Evolutionary conservation across 495 filamentous ascomycete genomes (phyloP).

Genomic region (Staphylotrichum longicolle): DNA sequence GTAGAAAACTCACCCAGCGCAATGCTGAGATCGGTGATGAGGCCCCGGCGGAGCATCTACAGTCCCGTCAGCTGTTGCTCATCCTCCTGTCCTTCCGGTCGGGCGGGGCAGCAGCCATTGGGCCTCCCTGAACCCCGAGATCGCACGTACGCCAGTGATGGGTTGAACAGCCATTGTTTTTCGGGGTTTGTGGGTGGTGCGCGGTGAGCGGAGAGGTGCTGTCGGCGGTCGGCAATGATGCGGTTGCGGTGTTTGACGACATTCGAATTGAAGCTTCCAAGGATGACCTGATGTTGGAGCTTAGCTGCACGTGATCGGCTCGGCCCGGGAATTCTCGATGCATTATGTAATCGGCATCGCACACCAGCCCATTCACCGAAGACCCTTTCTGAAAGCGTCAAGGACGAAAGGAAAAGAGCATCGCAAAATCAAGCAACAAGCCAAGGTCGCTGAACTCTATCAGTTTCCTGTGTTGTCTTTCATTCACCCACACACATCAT

Average conservation of each 20-base stretch:
- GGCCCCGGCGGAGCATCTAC: conserved; percentile 52
- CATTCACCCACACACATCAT: no score
- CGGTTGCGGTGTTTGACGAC: conserved; percentile 34
- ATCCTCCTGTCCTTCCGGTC: background rate
- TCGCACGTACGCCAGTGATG: conserved; percentile 43
- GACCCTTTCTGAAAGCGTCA: no score
- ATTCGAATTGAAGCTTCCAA: conserved; percentile 27
- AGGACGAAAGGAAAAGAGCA: no score
- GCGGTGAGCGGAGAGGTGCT: conserved; percentile 25
- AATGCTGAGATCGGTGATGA: conserved; percentile 47
- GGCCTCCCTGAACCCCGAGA: background rate
- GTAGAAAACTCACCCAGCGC: conserved; percentile 40
- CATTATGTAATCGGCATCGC: background rate
- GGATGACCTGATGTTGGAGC: conserved; percentile 32
- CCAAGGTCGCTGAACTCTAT: no score
- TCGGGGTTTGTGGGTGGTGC: background rate
- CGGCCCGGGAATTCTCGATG: background rate
- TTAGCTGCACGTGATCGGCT: conserved; percentile 29
- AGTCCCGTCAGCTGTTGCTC: conserved; percentile 23
- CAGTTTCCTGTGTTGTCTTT: no score
- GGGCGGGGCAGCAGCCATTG: conserved; percentile 20
- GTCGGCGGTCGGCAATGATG: conserved; percentile 14
- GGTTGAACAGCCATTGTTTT: conserved; percentile 30
- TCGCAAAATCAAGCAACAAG: no score
- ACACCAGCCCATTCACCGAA: no score